These are phyloP conservation scores for Sporobolomyces pararoseus DNA, from an alignment of 768 basidiomycete species.

Conservation along the genomic window DNA sequence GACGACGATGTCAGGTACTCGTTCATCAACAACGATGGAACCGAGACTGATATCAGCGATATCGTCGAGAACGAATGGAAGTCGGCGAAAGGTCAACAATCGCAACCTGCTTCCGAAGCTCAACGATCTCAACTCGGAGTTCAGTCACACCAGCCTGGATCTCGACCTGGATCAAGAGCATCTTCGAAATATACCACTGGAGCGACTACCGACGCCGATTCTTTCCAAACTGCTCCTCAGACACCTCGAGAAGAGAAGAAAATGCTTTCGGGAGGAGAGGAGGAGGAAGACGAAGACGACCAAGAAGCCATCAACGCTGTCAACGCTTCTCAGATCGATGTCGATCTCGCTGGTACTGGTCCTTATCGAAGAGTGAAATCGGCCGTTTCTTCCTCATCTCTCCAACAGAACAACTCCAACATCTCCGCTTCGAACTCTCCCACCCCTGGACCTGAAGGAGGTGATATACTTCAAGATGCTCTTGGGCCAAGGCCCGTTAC, in stretches of 20 bases:
- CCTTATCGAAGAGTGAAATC: slow-evolving; percentile 10
- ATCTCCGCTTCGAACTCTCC: not conserved
- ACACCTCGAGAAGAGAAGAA: slow-evolving; percentile 36
- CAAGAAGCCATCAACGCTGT: slow-evolving; percentile 36
- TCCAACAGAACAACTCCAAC: not conserved
- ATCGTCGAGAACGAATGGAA: slow-evolving; percentile 81
- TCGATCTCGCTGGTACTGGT: slow-evolving; percentile 15
- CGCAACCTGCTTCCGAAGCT: slow-evolving; percentile 2
- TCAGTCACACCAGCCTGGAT: not conserved
- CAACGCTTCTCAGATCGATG: slow-evolving; percentile 21
- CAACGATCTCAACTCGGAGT: slow-evolving; percentile 16
- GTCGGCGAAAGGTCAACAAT: slow-evolving; percentile 29
- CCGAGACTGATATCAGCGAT: slow-evolving; percentile 87
- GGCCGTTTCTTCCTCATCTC: slow-evolving; percentile 3
- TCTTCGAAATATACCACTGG: slow-evolving; percentile 22
- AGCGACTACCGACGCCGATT: slow-evolving; percentile 35
- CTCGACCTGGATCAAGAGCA: not conserved
- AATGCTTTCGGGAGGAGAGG: not conserved
- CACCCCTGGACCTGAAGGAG: slow-evolving; percentile 13
- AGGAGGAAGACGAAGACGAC: slow-evolving; percentile 39
- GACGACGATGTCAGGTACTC: slow-evolving; percentile 72
- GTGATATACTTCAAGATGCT: slow-evolving; percentile 49
- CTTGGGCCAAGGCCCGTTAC: slow-evolving; percentile 40
- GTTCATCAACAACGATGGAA: slow-evolving; percentile 83
- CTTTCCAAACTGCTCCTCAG: slow-evolving; percentile 49